Base-by-base conservation (phyloP, 23 red algal species). In the Gracilaria caudata region DNA sequence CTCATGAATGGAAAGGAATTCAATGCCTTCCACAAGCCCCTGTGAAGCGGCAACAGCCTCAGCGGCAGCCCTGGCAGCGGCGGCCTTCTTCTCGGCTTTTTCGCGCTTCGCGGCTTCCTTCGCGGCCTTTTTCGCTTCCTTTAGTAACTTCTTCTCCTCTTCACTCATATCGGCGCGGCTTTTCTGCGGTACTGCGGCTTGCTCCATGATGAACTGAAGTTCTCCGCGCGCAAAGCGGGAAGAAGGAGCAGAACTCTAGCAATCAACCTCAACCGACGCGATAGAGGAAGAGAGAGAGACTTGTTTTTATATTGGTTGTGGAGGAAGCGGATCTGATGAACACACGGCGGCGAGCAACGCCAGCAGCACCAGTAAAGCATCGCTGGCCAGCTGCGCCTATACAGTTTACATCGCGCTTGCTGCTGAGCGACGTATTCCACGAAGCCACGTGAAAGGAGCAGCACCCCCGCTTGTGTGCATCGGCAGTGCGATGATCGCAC, bases 111-210 rank as follows among this genome's bases (percentile, higher is more conserved):
- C 73, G 19, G 89, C 89, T 40, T 82, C 89, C 28, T 84, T 92
- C 19, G 64, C 89, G 8, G 77, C 89, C 20, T 92, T 84, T 39
- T 92, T 92, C 19, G 54, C 46, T 39, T 77, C 77, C 79, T 92
- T 92, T 40, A 84, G 64, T 29, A 47, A 44, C 16, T 75, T 51
- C 80, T 92, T 92, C 63, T 92, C 89, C 61, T 92, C 89, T 30
- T 92, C 89, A 19, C 78, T 92, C 89, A 92, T 92, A 3, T 82
- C 79, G 3, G 89, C 89, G 7, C 89, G 89, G 38, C 87, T 91
- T 53, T 76, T 78, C 51, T 51, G 56, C 41, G 63, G 53, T 38
- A 46, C 33, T 9, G 40, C 44, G 55, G 57, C 72, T 28, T 45
- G 29, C 14, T 37, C 60, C 57, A 68, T 63, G 35, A 24, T 60